Evolutionary conservation across 2,329 filamentous ascomycete genomes (phyloP), one percentile per base, ranked within the genome.

Genomic region (Xylariomycetidae sp.): DNA sequence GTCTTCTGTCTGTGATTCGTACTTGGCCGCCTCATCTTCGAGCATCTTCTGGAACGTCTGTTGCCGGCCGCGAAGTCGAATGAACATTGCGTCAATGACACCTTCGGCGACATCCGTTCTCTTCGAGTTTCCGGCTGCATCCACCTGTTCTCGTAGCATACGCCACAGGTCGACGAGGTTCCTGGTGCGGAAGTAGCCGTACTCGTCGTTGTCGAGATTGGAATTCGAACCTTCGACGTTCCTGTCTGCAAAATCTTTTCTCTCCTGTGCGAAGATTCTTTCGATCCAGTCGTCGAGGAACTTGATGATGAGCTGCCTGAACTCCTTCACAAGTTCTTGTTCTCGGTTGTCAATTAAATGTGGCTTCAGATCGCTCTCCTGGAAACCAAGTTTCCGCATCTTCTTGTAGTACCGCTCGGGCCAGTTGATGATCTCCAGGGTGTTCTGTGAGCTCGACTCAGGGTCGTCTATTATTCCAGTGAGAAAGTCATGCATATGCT

Each of bases 251-350:
- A 98, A 93, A 47, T 86, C 82, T 49, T 80, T 82, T 52, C 74
- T 76, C 61, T 98, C 93, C 27, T 85, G 81, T 7, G 70, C 72
- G 50, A 86, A 87, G 59, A 98, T 95, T 37, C 88, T 80, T 43
- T 93, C 86, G 71, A 96, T 94, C 89, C 92, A 98, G 65, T 96
- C 85, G 57, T 95, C 90, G 38, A 98, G 80, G 40, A 88, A 89
- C 55, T 85, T 86, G 61, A 95, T 92, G 58, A 98, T 96, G 55
- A 96, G 82, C 56, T 87, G 82, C 39, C 90, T 79, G 72, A 95
- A 98, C 56, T 95, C 89, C 32, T 87, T 82, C 34, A 98, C 85
- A 12, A 98, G 73, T 57, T 98, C 92, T 24, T 79, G 73, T 60
- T 93, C 89, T 40, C 90, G 79, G 52, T 88, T 85, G 62, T 96